phyloP scores from a whole-genome alignment of 1,139 yeast species.

The Scheffersomyces titani region DNA sequence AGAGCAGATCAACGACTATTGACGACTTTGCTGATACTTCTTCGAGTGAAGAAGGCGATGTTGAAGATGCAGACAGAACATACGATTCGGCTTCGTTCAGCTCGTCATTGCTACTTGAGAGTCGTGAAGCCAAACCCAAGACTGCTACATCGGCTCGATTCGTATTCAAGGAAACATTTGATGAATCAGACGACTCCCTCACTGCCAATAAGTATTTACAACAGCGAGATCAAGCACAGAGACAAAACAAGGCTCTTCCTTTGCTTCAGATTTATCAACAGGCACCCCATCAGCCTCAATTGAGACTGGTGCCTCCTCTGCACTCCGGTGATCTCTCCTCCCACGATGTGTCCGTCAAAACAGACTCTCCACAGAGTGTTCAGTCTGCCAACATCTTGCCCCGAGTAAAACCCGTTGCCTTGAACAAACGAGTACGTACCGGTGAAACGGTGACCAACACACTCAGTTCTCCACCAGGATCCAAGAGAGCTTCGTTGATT shows the following conservation, averaged over 20 bases:
- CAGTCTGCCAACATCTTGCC: neutral
- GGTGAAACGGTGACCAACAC: neutral
- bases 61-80: constrained; percentile 3
- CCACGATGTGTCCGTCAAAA: neutral
- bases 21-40: constrained; percentile 48
- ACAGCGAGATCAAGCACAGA: neutral
- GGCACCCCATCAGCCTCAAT: neutral
- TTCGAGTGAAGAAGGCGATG: constrained; percentile 21
- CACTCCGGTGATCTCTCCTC: neutral
- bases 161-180: constrained; percentile 35
- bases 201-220: neutral
- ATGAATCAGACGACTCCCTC: constrained; percentile 16
- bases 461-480: neutral
- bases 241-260: neutral
- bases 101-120: constrained; percentile 10
- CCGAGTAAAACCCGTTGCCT: neutral
- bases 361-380: neutral
- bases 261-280: neutral
- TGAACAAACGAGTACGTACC: neutral
- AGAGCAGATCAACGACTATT: constrained; percentile 21
- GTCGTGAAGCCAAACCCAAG: neutral
- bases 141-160: constrained; percentile 9
- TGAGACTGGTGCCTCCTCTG: neutral
- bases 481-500: neutral
- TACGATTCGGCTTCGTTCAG: constrained; percentile 35